Evolutionary conservation across 805 yeast genomes (phyloP), one percentile per base, ranked within the genome.

Genomic region (Kodamaea hsintzibuensis): DNA sequence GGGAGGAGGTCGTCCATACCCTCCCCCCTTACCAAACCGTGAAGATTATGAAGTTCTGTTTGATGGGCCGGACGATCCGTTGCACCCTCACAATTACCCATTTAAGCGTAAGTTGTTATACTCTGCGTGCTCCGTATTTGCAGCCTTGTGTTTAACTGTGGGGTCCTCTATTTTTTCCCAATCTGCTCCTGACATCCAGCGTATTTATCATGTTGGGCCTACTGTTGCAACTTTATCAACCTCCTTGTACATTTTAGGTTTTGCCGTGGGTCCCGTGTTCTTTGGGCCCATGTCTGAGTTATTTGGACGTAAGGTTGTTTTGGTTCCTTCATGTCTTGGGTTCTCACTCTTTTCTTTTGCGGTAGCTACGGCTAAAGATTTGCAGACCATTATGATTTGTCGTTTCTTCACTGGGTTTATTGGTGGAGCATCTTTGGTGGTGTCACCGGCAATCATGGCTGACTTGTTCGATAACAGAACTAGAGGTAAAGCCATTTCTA

Each of bases 261-360:
- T 91, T 71, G 97, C 97, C 0, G 80, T 90, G 0, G 97, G 98
- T 18, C 98, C 98, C 4, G 76, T 91, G 49, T 64, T 89, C 16
- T 59, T 42, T 18, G 62, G 60, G 5, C 97, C 96, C 3, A 67
- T 88, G 38, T 86, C 93, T n/a, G 96, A 88, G 67, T 63, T 86
- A 38, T 85, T 78, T 60, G 95, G 96, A 52, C 81, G 96, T 69
- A 81, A 82, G 66, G 69, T 79, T 14, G 84, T 89, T 13, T 62
- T 88, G 52, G 58, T 87, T 1, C 57, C 83, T 2, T 82, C 91
- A 4, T 68, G 79, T 3, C 72, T 89, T 42, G 81, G 86, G 1
- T 81, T 82, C 64, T 72, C 80, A 17, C 62, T 81, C 46, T 89
- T 90, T 70, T 77, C 79, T 46, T 88, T 87, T 64, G 64, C 62